Evolutionary conservation across 768 basidiomycete species (phyloP).

Genomic region (Lentinula lateritia): DNA sequence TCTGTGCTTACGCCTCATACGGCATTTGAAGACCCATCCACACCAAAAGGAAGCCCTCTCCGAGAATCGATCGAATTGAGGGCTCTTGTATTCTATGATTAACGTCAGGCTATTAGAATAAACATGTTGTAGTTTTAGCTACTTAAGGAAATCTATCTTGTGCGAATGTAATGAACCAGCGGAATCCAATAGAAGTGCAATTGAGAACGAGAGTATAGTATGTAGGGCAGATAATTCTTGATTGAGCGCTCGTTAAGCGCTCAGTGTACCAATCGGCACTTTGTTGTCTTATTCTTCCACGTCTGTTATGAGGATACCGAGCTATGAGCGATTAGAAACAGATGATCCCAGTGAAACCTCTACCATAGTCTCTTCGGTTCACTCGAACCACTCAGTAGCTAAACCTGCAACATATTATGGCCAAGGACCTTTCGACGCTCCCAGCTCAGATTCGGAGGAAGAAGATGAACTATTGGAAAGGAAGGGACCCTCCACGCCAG

Average conservation of each 20-base stretch:
- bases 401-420: conserved; percentile 35
- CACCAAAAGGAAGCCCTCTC: conserved; percentile 40
- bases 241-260: neutral
- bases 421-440: conserved; percentile 51
- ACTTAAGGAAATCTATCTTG: no score
- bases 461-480: conserved; percentile 34
- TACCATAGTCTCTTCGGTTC: neutral
- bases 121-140: no score
- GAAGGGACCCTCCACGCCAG: conserved; percentile 10
- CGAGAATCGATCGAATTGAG: conserved; percentile 60
- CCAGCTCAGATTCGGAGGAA: conserved; percentile 50
- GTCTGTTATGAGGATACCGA: conserved; percentile 4
- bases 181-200: no score
- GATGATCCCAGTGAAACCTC: conserved; percentile 8
- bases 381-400: neutral
- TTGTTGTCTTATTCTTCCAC: neutral
- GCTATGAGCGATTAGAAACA: conserved; percentile 6
- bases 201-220: no score
- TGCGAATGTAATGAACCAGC: no score
- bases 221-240: no score
- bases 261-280: neutral
- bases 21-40: conserved; percentile 51
- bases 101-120: neutral
- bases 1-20: conserved; percentile 59
- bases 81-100: conserved; percentile 59